Conservation (phyloP, 2,329 filamentous ascomycete genomes). For the Aspergillus melleus region DNA sequence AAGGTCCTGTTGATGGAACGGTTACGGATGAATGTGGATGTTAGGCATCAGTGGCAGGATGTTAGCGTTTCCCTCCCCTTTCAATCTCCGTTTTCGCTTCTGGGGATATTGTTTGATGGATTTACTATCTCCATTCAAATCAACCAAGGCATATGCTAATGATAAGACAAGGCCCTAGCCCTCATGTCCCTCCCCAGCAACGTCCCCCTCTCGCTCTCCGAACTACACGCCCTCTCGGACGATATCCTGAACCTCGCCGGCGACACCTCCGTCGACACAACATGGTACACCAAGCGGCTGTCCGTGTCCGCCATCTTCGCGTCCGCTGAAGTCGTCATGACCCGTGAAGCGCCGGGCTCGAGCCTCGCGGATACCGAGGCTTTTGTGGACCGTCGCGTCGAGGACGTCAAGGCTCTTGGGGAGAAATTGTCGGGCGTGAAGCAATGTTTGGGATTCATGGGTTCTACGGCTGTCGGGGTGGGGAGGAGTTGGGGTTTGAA, state of each 20-base stretch:
- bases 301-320: slow-evolving; percentile 69
- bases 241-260: slow-evolving; percentile 89
- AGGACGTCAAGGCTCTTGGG: slow-evolving; percentile 66
- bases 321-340: slow-evolving; percentile 88
- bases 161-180: slow-evolving; percentile 70
- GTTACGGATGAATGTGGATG: slow-evolving; percentile 68
- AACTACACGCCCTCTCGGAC: slow-evolving; percentile 80
- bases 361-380: slow-evolving; percentile 74
- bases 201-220: slow-evolving; percentile 71
- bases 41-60: slow-evolving; percentile 83
- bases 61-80: slow-evolving; percentile 51
- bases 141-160: background rate
- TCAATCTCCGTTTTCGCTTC: background rate
- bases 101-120: no score
- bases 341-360: slow-evolving; percentile 67
- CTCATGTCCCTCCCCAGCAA: slow-evolving; percentile 85
- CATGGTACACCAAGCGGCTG: slow-evolving; percentile 80
- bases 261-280: slow-evolving; percentile 76
- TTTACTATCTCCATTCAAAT: no score
- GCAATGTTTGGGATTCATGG: slow-evolving; percentile 81
- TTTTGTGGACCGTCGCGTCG: slow-evolving; percentile 75
- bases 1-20: slow-evolving; percentile 73
- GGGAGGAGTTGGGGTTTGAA: slow-evolving; percentile 83
- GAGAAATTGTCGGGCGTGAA: slow-evolving; percentile 63
- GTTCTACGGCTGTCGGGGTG: slow-evolving; percentile 74